Conservation (phyloP, 345 rosid genomes). For the Eutrema yunnanense region DNA sequence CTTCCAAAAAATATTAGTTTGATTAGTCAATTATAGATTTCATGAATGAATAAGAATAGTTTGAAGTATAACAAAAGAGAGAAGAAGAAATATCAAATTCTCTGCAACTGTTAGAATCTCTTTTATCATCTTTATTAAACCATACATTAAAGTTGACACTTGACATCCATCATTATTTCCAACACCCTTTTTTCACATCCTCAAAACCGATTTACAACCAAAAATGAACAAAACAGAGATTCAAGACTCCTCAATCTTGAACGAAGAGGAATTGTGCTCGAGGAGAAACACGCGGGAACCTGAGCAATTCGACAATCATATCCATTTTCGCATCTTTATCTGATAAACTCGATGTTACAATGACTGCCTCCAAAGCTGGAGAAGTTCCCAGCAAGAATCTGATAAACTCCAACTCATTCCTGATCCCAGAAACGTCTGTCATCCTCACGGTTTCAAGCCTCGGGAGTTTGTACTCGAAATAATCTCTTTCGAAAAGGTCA, state of each 20-base stretch:
- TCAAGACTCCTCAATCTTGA: slow-evolving; percentile 38
- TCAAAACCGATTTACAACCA: neutral
- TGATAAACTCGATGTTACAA: slow-evolving; percentile 48
- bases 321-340: slow-evolving; percentile 47
- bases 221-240: neutral
- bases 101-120: neutral
- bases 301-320: slow-evolving; percentile 66
- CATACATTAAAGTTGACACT: neutral
- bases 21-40: neutral
- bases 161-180: slow-evolving; percentile 2
- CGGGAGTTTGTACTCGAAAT: slow-evolving; percentile 41
- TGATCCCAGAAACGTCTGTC: slow-evolving; percentile 65
- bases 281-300: slow-evolving; percentile 71
- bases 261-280: slow-evolving; percentile 57
- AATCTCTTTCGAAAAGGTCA: slow-evolving; percentile 55
- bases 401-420: slow-evolving; percentile 74
- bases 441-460: slow-evolving; percentile 59
- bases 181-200: slow-evolving; percentile 5
- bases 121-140: neutral
- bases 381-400: slow-evolving; percentile 71
- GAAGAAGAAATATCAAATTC: neutral
- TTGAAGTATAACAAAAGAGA: neutral
- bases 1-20: neutral
- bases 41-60: neutral
- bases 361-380: slow-evolving; percentile 52